These are phyloP conservation scores for Orychophragmus violaceus DNA, from an alignment of 345 rosid genomes.

Conservation along the genomic window DNA sequence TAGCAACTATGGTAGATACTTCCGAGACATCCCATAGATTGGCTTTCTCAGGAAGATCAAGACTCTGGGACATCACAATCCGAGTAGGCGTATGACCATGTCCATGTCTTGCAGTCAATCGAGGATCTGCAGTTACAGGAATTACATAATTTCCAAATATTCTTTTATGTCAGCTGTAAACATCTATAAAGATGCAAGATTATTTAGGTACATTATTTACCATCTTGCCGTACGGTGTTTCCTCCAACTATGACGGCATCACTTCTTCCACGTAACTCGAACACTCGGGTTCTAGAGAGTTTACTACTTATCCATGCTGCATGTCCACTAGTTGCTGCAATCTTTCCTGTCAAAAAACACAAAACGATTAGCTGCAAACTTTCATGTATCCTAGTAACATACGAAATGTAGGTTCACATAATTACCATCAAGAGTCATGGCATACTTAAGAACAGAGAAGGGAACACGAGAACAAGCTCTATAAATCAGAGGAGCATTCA, in stretches of 20 bases:
- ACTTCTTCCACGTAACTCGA: constrained; percentile 76
- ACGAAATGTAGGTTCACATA: background rate
- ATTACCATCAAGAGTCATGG: constrained; percentile 96
- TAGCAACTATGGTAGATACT: constrained; percentile 71
- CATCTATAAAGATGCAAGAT: background rate
- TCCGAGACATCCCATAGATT: constrained; percentile 84
- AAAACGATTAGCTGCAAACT: background rate
- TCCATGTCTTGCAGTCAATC: constrained; percentile 85
- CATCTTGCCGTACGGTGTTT: constrained; percentile 77
- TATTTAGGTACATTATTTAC: constrained; percentile 34
- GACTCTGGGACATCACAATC: constrained; percentile 73
- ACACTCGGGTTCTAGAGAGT: constrained; percentile 68
- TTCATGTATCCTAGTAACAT: background rate
- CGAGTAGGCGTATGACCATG: constrained; percentile 82
- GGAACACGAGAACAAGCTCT: constrained; percentile 83
- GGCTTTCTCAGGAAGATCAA: constrained; percentile 86
- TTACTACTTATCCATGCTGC: constrained; percentile 94
- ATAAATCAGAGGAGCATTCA: constrained; percentile 80
- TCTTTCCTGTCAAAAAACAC: constrained; percentile 58
- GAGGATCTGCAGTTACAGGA: constrained; percentile 54
- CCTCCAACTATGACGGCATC: constrained; percentile 95
- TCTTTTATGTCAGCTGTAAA: background rate
- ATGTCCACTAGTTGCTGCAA: constrained; percentile 90
- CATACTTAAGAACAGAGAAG: constrained; percentile 88
- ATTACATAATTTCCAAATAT: background rate